Evolutionary conservation across 208 protist genomes (phyloP).

Genomic region (Kentomonas sorsogonicus): DNA sequence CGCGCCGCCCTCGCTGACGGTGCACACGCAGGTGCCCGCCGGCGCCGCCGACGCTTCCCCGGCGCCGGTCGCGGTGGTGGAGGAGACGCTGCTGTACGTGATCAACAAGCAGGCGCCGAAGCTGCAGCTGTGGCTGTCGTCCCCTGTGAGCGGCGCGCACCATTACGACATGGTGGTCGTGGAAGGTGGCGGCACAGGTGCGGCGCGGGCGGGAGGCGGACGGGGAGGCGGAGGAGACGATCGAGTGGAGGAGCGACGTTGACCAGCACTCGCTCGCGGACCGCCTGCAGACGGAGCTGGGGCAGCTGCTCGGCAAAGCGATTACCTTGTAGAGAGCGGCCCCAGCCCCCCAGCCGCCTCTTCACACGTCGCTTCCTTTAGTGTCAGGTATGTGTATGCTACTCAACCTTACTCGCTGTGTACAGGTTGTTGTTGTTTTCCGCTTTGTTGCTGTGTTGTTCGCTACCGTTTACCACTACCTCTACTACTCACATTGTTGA

Average conservation of each 20-base stretch:
- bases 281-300: conserved; percentile 64
- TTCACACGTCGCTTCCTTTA: not conserved
- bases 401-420: too few species aligned
- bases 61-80: not conserved
- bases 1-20: too few species aligned
- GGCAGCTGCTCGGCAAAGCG: conserved; percentile 25
- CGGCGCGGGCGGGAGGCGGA: not conserved
- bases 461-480: too few species aligned
- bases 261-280: conserved; percentile 65
- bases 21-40: too few species aligned
- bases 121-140: conserved; percentile 90
- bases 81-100: conserved; percentile 18
- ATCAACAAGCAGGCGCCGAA: conserved; percentile 92
- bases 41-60: too few species aligned
- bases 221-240: conserved; percentile 13
- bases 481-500: too few species aligned
- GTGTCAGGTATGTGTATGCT: too few species aligned
- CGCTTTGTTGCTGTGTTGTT: too few species aligned
- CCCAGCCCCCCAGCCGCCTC: not conserved
- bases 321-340: not conserved
- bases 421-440: too few species aligned
- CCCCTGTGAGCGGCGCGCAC: conserved; percentile 81
- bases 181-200: conserved; percentile 1
- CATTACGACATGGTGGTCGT: conserved; percentile 81
- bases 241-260: conserved; percentile 48